Evolutionary conservation across 2,329 filamentous ascomycete genomes (phyloP).

Genomic region (Fusarium foetens): DNA sequence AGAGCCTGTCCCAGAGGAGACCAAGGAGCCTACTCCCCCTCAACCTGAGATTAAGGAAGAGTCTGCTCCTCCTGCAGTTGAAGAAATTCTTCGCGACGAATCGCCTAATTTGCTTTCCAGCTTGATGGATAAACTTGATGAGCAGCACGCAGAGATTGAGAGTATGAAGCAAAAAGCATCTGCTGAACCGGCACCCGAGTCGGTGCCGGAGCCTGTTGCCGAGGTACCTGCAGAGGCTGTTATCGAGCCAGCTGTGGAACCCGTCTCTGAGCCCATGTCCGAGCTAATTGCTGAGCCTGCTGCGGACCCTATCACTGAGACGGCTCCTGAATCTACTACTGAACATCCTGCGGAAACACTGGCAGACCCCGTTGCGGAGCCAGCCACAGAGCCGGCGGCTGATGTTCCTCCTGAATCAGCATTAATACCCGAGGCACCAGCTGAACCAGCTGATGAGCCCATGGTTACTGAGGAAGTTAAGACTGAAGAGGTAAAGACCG

Average conservation of each 20-base stretch:
- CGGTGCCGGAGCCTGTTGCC: constrained; percentile 2
- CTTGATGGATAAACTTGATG: constrained; percentile 58
- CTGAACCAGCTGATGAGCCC: constrained; percentile 6
- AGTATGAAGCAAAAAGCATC: background rate
- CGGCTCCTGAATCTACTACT: background rate
- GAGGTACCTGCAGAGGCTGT: background rate
- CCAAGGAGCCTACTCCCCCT: constrained; percentile 36
- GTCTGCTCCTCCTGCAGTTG: constrained; percentile 47
- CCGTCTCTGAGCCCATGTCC: background rate
- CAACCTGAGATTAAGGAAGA: constrained; percentile 32
- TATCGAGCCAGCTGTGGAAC: background rate
- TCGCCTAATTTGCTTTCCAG: constrained; percentile 56
- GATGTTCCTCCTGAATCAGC: constrained; percentile 11
- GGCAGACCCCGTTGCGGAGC: background rate
- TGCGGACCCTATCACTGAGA: background rate
- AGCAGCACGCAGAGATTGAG: constrained; percentile 45
- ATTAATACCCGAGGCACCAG: constrained; percentile 19
- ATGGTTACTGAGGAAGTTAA: constrained; percentile 8
- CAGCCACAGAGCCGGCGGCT: background rate
- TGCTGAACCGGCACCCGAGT: background rate
- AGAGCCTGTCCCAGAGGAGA: constrained; percentile 25
- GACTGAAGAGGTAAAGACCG: constrained; percentile 9
- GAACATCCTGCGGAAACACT: constrained; percentile 1
- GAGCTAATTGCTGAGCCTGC: background rate
- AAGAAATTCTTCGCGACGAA: constrained; percentile 24